Percentiles rank a stretch among this genome's conserved stretches.
Evolutionary conservation across 2,329 filamentous ascomycete species (phyloP).

Genomic region (Ramularia collo-cygni): DNA sequence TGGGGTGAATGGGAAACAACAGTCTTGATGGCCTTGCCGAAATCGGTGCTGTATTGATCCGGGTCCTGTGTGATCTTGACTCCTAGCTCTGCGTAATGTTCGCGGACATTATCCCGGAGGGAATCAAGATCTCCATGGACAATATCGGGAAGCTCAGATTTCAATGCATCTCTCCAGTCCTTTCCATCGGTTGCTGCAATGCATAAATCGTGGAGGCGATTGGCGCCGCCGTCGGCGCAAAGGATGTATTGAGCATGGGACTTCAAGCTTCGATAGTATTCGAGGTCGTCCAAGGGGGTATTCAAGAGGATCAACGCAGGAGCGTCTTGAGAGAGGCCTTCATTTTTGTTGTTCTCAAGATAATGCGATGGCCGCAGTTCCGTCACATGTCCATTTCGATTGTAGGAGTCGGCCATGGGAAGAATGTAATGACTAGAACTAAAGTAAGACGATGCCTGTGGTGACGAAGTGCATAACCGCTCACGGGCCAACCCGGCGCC

Average conservation of each 20-base stretch:
- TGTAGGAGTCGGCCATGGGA: not conserved
- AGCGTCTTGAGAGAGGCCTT: constrained; percentile 1
- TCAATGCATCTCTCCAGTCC: constrained; percentile 15
- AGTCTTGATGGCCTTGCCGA: constrained; percentile 68
- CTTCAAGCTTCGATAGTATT: constrained; percentile 44
- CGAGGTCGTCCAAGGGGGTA: constrained; percentile 50
- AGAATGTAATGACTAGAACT: no score
- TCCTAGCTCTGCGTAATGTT: constrained; percentile 58
- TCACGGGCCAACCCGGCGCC: not conserved
- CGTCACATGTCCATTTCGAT: not conserved
- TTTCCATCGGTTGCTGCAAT: constrained; percentile 15
- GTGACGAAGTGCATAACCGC: no score
- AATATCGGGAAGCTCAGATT: constrained; percentile 39
- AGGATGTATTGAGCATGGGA: constrained; percentile 56
- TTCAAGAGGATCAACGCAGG: constrained; percentile 53
- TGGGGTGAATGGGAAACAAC: constrained; percentile 39
- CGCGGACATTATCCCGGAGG: constrained; percentile 52
- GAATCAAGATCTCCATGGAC: constrained; percentile 94
- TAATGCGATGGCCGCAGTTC: constrained; percentile 20
- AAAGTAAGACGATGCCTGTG: no score
- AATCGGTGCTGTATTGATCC: constrained; percentile 89
- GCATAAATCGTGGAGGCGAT: constrained; percentile 57
- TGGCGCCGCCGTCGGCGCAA: constrained; percentile 88
- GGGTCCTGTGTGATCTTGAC: constrained; percentile 60
- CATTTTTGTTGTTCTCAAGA: constrained; percentile 8